These are phyloP conservation scores for Ogataea minuta DNA, from an alignment of 805 yeast species.

Conservation along the genomic window DNA sequence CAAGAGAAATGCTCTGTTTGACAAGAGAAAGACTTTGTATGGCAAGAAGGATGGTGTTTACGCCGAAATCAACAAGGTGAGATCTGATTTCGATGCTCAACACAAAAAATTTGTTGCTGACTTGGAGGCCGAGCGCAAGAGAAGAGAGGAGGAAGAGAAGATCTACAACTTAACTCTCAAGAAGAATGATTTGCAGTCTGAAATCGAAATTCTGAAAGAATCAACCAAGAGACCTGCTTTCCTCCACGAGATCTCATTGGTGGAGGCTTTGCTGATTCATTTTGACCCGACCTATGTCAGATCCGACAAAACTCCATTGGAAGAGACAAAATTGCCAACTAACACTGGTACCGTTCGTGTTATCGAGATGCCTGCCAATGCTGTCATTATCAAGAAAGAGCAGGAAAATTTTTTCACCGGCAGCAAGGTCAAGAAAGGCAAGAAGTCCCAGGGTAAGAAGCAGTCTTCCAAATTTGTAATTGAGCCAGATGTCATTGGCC, in stretches of 20 bases:
- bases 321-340: constrained; percentile 16
- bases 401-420: constrained; percentile 57
- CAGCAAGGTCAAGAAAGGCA: constrained; percentile 46
- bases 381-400: constrained; percentile 61
- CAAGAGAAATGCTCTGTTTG: constrained; percentile 62
- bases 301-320: constrained; percentile 37
- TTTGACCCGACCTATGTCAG: constrained; percentile 79
- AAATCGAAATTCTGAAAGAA: constrained; percentile 69
- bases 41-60: constrained; percentile 68
- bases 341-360: constrained; percentile 38
- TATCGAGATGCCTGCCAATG: constrained; percentile 62
- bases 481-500: constrained; percentile 76
- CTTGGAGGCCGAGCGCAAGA: constrained; percentile 65
- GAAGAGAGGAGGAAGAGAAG: constrained; percentile 68
- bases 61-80: constrained; percentile 62
- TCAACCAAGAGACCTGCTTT: constrained; percentile 81
- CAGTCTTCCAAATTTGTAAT: constrained; percentile 54
- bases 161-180: constrained; percentile 46
- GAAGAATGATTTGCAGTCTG: constrained; percentile 47
- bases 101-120: constrained; percentile 67
- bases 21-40: constrained; percentile 64
- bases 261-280: constrained; percentile 66
- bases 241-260: constrained; percentile 69
- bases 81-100: constrained; percentile 73
- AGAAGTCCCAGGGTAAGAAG: constrained; percentile 44